Percentiles rank a stretch among this genome's conserved stretches.
These are phyloP conservation scores for Curvularia eragrostidis DNA, from an alignment of 2,329 filamentous ascomycete species.

Conservation along the genomic window DNA sequence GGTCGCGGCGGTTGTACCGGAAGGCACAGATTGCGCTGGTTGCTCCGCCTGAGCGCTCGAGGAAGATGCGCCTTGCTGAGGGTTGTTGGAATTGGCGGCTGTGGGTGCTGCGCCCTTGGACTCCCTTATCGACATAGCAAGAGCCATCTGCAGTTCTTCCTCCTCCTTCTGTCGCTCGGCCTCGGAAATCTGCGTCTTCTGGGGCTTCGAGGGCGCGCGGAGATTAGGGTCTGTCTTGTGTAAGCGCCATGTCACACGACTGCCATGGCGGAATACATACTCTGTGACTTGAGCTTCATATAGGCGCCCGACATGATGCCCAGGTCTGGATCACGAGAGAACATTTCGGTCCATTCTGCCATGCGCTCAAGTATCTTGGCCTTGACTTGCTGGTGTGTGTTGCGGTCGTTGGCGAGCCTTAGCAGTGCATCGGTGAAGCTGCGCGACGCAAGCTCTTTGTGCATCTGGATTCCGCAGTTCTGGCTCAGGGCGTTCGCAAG, in stretches of 20 bases:
- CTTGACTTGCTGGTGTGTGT: constrained; percentile 96
- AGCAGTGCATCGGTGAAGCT: constrained; percentile 94
- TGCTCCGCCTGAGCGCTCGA: constrained; percentile 44
- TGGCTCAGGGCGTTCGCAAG: constrained; percentile 90
- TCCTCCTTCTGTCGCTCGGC: constrained; percentile 93
- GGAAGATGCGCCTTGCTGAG: constrained; percentile 41
- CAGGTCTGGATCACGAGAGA: constrained; percentile 83
- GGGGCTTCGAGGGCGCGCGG: constrained; percentile 88
- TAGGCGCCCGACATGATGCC: constrained; percentile 98
- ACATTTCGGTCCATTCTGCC: constrained; percentile 96
- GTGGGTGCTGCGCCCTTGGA: constrained; percentile 61
- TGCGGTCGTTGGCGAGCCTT: constrained; percentile 88
- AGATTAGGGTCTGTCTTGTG: constrained; percentile 77
- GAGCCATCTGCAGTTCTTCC: constrained; percentile 94
- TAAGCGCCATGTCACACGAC: constrained; percentile 14
- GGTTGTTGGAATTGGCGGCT: constrained; percentile 51
- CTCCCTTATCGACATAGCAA: constrained; percentile 91
- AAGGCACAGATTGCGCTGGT: constrained; percentile 66
- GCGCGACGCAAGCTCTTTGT: constrained; percentile 87
- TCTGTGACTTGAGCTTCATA: constrained; percentile 78
- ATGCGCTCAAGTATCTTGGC: constrained; percentile 96
- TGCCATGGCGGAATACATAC: constrained; percentile 44
- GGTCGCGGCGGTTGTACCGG: constrained; percentile 92
- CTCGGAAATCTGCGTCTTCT: constrained; percentile 90
- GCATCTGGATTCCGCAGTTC: constrained; percentile 86